These are phyloP conservation scores for Penicillium sp. DNA, from an alignment of 2,329 filamentous ascomycete genomes.

Conservation along the genomic window DNA sequence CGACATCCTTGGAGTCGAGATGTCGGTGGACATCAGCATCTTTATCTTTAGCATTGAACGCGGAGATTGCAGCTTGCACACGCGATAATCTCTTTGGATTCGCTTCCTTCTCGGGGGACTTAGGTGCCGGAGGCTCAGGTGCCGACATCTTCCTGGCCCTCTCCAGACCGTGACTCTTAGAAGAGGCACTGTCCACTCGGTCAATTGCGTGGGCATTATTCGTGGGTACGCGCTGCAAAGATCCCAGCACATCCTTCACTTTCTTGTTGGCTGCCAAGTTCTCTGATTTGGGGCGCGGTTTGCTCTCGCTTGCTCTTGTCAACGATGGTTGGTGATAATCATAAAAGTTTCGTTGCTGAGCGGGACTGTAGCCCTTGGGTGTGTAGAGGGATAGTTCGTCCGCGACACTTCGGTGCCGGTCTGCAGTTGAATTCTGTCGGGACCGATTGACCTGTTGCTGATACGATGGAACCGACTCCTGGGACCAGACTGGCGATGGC, in stretches of 20 bases:
- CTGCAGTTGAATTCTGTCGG: conserved; percentile 42
- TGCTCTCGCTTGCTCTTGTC: conserved; percentile 38
- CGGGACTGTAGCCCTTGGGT: conserved; percentile 59
- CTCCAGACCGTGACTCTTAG: conserved; percentile 15
- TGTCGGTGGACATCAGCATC: conserved; percentile 46
- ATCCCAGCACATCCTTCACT: conserved; percentile 35
- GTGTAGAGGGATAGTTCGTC: conserved; percentile 61
- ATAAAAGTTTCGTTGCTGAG: conserved; percentile 63
- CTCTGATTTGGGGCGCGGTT: conserved; percentile 54
- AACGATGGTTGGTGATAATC: conserved; percentile 51
- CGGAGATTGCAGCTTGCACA: conserved; percentile 65
- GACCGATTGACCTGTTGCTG: conserved; percentile 32
- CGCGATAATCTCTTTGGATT: conserved; percentile 52
- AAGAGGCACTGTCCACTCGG: conserved; percentile 16
- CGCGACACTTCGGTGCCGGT: conserved; percentile 47
- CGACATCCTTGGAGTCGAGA: conserved; percentile 56
- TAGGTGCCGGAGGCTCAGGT: conserved; percentile 34
- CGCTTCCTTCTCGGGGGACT: conserved; percentile 29
- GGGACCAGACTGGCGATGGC: conserved; percentile 75
- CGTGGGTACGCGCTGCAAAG: conserved; percentile 27
- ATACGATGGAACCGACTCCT: conserved; percentile 59
- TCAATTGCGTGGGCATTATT: conserved; percentile 20
- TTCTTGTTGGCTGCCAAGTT: conserved; percentile 45
- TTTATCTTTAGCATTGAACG: conserved; percentile 57
- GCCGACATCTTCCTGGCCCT: conserved; percentile 31